Evolutionary conservation across 2,329 filamentous ascomycete genomes (phyloP).

Genomic region (Gnomoniopsis sp.): DNA sequence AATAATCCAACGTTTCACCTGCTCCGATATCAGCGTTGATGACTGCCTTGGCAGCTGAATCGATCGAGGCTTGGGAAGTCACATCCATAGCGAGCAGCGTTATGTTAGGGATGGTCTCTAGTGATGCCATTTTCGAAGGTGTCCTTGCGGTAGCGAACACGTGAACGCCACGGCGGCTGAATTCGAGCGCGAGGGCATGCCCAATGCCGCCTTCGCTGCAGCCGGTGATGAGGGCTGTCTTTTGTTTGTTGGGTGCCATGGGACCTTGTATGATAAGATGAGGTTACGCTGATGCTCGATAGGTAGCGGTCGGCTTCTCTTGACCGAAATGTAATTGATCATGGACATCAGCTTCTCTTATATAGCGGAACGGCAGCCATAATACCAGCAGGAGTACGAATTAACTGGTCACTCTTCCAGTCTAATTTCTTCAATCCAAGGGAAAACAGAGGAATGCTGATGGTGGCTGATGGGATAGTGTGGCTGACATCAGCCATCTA

Average conservation of each 20-base stretch:
- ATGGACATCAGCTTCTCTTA: too few relatives aligned
- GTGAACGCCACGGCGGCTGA: conserved; percentile 24
- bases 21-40: neutral
- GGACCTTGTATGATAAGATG: too few relatives aligned
- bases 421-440: too few relatives aligned
- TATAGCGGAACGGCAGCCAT: too few relatives aligned
- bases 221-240: conserved; percentile 30
- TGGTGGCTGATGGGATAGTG: neutral
- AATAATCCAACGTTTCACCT: conserved; percentile 37
- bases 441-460: neutral
- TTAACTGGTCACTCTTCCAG: too few relatives aligned
- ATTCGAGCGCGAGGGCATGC: conserved; percentile 26
- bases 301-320: too few relatives aligned
- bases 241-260: neutral
- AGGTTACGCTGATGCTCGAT: too few relatives aligned
- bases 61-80: conserved; percentile 25
- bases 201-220: conserved; percentile 32
- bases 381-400: too few relatives aligned
- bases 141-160: conserved; percentile 30
- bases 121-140: conserved; percentile 24
- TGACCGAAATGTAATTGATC: too few relatives aligned
- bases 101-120: conserved; percentile 15
- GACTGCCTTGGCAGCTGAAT: conserved; percentile 12
- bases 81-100: conserved; percentile 30
- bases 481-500: neutral